These are phyloP conservation scores for Hexamita inflata DNA, from an alignment of 208 protist species.

Conservation along the genomic window DNA sequence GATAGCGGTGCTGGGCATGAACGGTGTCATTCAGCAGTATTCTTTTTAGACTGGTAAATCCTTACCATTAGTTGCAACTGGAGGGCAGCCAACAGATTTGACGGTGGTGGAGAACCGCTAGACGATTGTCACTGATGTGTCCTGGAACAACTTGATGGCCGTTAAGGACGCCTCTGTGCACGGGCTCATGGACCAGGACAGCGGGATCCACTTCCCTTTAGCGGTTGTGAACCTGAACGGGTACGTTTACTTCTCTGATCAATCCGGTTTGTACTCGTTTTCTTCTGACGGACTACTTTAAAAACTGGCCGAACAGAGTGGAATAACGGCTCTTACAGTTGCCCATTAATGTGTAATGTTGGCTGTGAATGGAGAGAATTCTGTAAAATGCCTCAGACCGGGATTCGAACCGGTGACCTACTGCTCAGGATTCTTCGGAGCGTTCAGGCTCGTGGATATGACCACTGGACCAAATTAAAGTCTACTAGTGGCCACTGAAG, in stretches of 20 bases:
- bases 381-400: background rate
- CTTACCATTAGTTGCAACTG: background rate
- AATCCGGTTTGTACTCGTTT: constrained; percentile 18
- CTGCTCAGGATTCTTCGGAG: constrained; percentile 12
- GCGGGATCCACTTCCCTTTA: constrained; percentile 3
- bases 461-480: background rate
- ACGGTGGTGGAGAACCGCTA: background rate
- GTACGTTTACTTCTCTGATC: constrained; percentile 21
- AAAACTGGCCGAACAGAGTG: background rate
- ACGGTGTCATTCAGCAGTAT: background rate
- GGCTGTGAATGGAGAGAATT: constrained; percentile 20
- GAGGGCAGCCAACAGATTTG: constrained; percentile 22
- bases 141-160: constrained; percentile 11
- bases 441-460: constrained; percentile 12
- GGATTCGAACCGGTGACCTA: constrained; percentile 4
- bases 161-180: background rate
- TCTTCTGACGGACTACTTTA: constrained; percentile 2
- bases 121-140: constrained; percentile 10
- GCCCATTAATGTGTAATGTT: constrained; percentile 15
- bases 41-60: background rate
- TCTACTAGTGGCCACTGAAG: constrained; percentile 12
- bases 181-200: background rate
- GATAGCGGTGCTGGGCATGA: background rate
- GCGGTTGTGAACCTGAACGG: background rate
- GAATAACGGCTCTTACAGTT: constrained; percentile 16